A percentile compares a stretch with the other conserved stretches of the same genome.
phyloP scores from a whole-genome alignment of 2,329 filamentous ascomycete species.

The Diaporthe helianthi region DNA sequence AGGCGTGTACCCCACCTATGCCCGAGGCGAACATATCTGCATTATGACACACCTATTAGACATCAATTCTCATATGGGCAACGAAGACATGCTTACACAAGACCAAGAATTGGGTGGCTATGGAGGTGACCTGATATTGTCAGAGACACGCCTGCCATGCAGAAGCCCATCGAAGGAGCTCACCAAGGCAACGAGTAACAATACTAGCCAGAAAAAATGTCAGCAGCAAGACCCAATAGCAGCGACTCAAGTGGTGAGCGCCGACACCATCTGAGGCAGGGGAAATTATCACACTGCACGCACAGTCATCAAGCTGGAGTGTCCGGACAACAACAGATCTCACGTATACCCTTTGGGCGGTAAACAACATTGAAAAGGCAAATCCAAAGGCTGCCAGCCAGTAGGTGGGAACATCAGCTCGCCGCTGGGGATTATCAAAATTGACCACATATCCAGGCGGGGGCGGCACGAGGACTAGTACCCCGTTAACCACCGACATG shows the following conservation, averaged over 20 bases:
- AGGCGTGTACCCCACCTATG: slow-evolving; percentile 42
- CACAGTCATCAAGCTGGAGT: slow-evolving; percentile 27
- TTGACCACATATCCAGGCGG: slow-evolving; percentile 45
- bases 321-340: neutral
- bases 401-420: slow-evolving; percentile 2
- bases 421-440: slow-evolving; percentile 42
- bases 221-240: neutral
- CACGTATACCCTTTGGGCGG: slow-evolving; percentile 27
- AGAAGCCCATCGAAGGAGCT: slow-evolving; percentile 38
- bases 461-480: slow-evolving; percentile 34
- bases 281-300: neutral
- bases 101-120: slow-evolving; percentile 6
- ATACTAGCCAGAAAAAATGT: neutral
- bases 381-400: slow-evolving; percentile 30
- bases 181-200: slow-evolving; percentile 33
- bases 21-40: slow-evolving; percentile 41
- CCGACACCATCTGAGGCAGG: rapidly evolving
- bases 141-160: neutral
- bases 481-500: slow-evolving; percentile 20
- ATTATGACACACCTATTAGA: neutral
- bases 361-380: slow-evolving; percentile 19
- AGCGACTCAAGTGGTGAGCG: no score
- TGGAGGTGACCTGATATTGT: slow-evolving; percentile 30
- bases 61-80: neutral
- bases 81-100: neutral